Conservation (phyloP, 2,329 filamentous ascomycete species). For the Aspergillus awamori region DNA sequence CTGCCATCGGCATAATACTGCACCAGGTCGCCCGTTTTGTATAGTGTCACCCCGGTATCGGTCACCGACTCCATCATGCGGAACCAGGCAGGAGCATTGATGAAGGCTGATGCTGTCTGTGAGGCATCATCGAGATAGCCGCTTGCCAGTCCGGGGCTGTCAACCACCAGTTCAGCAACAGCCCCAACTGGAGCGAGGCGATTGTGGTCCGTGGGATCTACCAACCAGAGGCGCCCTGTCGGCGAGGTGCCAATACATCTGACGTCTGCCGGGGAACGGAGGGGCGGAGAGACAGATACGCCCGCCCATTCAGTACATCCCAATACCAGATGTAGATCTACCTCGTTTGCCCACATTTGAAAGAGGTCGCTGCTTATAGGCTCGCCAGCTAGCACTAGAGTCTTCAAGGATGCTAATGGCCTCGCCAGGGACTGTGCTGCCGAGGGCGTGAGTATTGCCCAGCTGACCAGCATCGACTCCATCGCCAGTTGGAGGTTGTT, state of each 20-base stretch:
- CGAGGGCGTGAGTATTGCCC: not conserved
- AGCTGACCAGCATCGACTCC: slow-evolving; percentile 49
- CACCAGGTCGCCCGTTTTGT: slow-evolving; percentile 1
- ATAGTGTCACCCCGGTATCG: not conserved
- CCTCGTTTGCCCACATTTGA: no score
- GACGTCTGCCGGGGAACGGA: no score
- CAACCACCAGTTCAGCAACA: slow-evolving; percentile 48
- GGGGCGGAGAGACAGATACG: no score
- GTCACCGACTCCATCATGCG: no score
- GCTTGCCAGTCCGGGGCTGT: slow-evolving; percentile 45
- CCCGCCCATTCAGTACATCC: no score
- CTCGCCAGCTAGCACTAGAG: not conserved
- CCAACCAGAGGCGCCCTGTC: slow-evolving; percentile 13
- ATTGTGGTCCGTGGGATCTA: slow-evolving; percentile 13
- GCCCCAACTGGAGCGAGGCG: slow-evolving; percentile 41
- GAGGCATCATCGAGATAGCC: slow-evolving; percentile 41
- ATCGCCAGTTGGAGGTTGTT: slow-evolving; percentile 51
- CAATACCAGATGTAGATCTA: no score
- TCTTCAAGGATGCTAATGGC: not conserved
- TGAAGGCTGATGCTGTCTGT: slow-evolving; percentile 23
- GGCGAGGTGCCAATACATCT: no score
- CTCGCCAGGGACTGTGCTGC: not conserved
- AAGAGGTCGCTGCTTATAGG: not conserved
- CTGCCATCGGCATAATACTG: not conserved
- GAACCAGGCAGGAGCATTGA: slow-evolving; percentile 13